These are phyloP conservation scores for Candida cerambycidarum DNA, from an alignment of 805 yeast species.

Conservation along the genomic window DNA sequence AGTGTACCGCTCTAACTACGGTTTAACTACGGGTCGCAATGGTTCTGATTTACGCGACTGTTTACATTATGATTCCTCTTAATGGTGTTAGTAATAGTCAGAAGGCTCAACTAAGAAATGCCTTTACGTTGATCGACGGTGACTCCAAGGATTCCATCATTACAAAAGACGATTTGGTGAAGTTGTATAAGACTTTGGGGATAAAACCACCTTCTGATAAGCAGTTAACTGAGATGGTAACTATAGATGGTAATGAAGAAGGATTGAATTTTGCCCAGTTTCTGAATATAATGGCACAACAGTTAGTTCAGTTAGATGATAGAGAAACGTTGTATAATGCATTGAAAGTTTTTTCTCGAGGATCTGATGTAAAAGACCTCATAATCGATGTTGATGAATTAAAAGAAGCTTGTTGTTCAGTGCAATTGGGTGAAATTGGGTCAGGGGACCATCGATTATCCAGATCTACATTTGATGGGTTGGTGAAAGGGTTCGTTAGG, in stretches of 20 bases:
- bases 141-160: slow-evolving; percentile 71
- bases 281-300: slow-evolving; percentile 59
- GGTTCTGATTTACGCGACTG: slow-evolving; percentile 6
- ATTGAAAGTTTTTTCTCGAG: slow-evolving; percentile 50
- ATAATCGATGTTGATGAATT: slow-evolving; percentile 51
- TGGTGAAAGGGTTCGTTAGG: slow-evolving; percentile 56
- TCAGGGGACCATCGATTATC: slow-evolving; percentile 46
- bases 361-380: slow-evolving; percentile 28
- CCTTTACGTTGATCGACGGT: slow-evolving; percentile 78
- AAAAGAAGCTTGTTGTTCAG: slow-evolving; percentile 46
- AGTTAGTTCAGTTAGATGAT: slow-evolving; percentile 51
- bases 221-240: slow-evolving; percentile 52
- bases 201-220: slow-evolving; percentile 43
- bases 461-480: slow-evolving; percentile 46
- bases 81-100: slow-evolving; percentile 57
- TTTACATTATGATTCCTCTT: slow-evolving; percentile 17
- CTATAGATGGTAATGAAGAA: slow-evolving; percentile 18
- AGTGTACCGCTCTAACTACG: neutral
- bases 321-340: slow-evolving; percentile 57
- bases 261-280: slow-evolving; percentile 64
- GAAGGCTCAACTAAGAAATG: slow-evolving; percentile 64
- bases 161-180: slow-evolving; percentile 52
- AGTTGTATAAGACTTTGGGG: slow-evolving; percentile 54
- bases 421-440: slow-evolving; percentile 46
- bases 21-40: too few species aligned